Conservation (phyloP, 495 filamentous ascomycete species). For the Penicillium alfredii region DNA sequence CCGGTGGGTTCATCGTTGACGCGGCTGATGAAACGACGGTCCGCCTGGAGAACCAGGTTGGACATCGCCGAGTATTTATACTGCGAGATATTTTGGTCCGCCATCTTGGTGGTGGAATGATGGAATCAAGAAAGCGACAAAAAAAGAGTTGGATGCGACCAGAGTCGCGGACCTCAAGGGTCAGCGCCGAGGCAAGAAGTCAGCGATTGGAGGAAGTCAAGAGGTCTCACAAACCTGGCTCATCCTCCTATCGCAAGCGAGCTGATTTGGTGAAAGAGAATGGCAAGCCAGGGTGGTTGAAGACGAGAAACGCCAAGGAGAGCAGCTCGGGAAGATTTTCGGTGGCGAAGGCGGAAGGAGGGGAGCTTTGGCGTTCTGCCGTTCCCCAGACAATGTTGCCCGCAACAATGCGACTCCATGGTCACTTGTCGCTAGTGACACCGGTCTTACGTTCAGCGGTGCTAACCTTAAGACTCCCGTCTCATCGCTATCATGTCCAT, state of each 20-base stretch:
- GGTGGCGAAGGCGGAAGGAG: slow-evolving; percentile 39
- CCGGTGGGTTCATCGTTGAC: slow-evolving; percentile 92
- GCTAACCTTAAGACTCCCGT: background rate
- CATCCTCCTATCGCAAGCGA: slow-evolving; percentile 36
- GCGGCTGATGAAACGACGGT: slow-evolving; percentile 89
- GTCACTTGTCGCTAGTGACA: slow-evolving; percentile 8
- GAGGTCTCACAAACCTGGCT: slow-evolving; percentile 38
- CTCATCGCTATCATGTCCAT: slow-evolving; percentile 19
- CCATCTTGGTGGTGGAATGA: slow-evolving; percentile 51
- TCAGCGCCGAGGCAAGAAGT: slow-evolving; percentile 3
- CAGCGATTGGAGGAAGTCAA: slow-evolving; percentile 20
- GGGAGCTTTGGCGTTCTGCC: slow-evolving; percentile 25
- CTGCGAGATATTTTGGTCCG: slow-evolving; percentile 91
- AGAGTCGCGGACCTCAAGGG: slow-evolving; percentile 12
- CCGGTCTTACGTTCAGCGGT: background rate
- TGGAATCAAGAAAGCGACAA: slow-evolving; percentile 13
- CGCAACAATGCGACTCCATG: slow-evolving; percentile 24
- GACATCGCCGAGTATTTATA: slow-evolving; percentile 99
- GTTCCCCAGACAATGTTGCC: slow-evolving; percentile 3
- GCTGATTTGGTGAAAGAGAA: slow-evolving; percentile 22
- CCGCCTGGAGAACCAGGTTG: slow-evolving; percentile 99
- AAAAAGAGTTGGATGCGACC: slow-evolving; percentile 28
- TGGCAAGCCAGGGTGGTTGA: slow-evolving; percentile 27
- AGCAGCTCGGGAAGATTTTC: slow-evolving; percentile 37
- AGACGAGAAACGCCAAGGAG: slow-evolving; percentile 11